These are phyloP conservation scores for Cucurbita pepo DNA, from an alignment of 306 rosid genomes.

Conservation along the genomic window DNA sequence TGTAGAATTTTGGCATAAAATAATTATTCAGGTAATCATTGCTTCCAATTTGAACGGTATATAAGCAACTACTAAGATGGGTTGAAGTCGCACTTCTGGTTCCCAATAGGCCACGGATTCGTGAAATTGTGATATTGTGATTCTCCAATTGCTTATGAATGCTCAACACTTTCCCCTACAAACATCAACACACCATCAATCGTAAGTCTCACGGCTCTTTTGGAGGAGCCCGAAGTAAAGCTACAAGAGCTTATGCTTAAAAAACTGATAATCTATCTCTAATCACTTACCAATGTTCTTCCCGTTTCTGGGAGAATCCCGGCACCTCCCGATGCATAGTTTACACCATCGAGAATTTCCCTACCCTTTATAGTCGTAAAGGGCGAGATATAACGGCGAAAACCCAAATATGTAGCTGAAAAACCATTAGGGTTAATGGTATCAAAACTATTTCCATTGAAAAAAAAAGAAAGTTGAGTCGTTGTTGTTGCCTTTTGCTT, in stretches of 20 bases:
- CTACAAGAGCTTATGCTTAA: too few species aligned
- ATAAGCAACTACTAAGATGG: background rate
- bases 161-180: conserved; percentile 13
- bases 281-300: background rate
- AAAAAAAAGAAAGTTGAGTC: too few species aligned
- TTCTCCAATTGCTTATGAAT: conserved; percentile 8
- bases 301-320: conserved; percentile 43
- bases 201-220: too few species aligned
- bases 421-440: background rate
- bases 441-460: too few species aligned
- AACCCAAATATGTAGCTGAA: conserved; percentile 55
- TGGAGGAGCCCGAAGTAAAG: too few species aligned
- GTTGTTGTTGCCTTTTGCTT: too few species aligned
- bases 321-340: conserved; percentile 59
- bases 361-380: conserved; percentile 12
- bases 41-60: background rate
- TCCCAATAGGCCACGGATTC: background rate
- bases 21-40: background rate
- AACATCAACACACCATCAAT: background rate
- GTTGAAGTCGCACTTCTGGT: background rate
- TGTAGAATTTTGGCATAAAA: background rate
- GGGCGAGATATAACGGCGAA: conserved; percentile 32
- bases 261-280: too few species aligned
- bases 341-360: conserved; percentile 31
- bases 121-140: background rate